Evolutionary conservation across 495 filamentous ascomycete species (phyloP).

Genomic region (Penicillium taxi): DNA sequence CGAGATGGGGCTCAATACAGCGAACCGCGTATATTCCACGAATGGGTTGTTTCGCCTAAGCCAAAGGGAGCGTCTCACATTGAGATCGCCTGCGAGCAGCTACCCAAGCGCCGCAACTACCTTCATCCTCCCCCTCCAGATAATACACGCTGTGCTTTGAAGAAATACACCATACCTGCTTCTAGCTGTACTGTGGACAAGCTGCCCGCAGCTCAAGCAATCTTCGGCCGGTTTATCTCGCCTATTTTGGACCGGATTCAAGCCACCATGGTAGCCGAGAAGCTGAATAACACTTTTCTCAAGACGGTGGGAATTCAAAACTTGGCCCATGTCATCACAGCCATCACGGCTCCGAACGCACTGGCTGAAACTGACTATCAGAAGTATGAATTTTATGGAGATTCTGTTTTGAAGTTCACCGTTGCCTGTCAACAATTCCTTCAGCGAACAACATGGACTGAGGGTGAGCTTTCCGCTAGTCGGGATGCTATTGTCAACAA

Average conservation of each 20-base stretch:
- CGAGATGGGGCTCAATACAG: slow-evolving; percentile 22
- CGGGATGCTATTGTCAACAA: slow-evolving; percentile 73
- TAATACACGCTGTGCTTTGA: slow-evolving; percentile 6
- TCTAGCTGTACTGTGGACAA: slow-evolving; percentile 38
- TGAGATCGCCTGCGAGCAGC: slow-evolving; percentile 22
- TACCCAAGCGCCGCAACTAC: slow-evolving; percentile 28
- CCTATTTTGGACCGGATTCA: slow-evolving; percentile 66
- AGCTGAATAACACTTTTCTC: slow-evolving; percentile 55
- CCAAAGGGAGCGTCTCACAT: slow-evolving; percentile 5
- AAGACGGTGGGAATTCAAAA: slow-evolving; percentile 45
- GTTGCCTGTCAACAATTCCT: slow-evolving; percentile 60
- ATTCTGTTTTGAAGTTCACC: slow-evolving; percentile 74
- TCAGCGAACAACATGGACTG: slow-evolving; percentile 62
- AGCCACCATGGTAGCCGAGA: slow-evolving; percentile 52
- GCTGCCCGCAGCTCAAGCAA: slow-evolving; percentile 51
- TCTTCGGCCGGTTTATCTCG: slow-evolving; percentile 67
- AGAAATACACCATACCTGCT: slow-evolving; percentile 20
- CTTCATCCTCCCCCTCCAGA: slow-evolving; percentile 17
- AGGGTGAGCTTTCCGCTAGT: slow-evolving; percentile 62
- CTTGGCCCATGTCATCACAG: slow-evolving; percentile 55
- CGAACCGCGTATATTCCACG: slow-evolving; percentile 23
- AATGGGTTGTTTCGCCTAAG: slow-evolving; percentile 16
- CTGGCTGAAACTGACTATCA: slow-evolving; percentile 65
- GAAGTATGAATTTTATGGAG: slow-evolving; percentile 81
- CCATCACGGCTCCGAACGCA: slow-evolving; percentile 61